Evolutionary conservation across 148 eudicot species (phyloP), one percentile per base, ranked within the genome.

Genomic region (Fagopyrum homotropicum): DNA sequence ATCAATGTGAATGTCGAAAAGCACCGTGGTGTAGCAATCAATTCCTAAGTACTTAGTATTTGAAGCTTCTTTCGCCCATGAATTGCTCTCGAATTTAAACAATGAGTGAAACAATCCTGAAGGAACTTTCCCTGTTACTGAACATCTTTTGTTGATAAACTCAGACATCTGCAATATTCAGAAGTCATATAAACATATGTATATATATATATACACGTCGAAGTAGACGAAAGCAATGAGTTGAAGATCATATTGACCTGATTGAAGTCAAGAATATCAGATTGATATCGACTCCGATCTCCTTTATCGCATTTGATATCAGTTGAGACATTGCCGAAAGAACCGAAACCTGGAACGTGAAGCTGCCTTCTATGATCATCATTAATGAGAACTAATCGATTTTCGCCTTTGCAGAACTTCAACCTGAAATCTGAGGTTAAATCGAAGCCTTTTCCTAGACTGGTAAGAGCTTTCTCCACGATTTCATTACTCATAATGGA

Each of bases 241-340:
- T n/a, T 55, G 7, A 55, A 55, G 59, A 49, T 57, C 7, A 6
- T 17, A 2, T 5, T 7, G 69, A 92, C 98, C 85, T 92, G 91
- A 17, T 80, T 89, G 74, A 93, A 93, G 52, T 87, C 90, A 44
- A 90, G 91, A 79, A 93, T 84, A 61, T 90, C 96, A 16, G 96
- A 87, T 77, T 93, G 96, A 56, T 86, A 88, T 6, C 98, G 88
- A 22, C 83, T 89, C 15, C 86, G 85, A 61, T 93, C 98, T 22
- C 98, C 98, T 79, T 90, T 92, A 44, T 89, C 98, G 71, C 93
- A 92, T 75, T 90, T 90, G 19, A 92, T 90, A 45, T 92, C 98
- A 45, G 78, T 48, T 4, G 98, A 87, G 57, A 90, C 79, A 11
- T 85, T 66, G 10, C 78, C 43, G 43, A 78, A 79, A 17, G 72